Evolutionary conservation across 164 flowering plant genomes (phyloP), one percentile per base, ranked within the genome.

Genomic region (Magnolia sinica): DNA sequence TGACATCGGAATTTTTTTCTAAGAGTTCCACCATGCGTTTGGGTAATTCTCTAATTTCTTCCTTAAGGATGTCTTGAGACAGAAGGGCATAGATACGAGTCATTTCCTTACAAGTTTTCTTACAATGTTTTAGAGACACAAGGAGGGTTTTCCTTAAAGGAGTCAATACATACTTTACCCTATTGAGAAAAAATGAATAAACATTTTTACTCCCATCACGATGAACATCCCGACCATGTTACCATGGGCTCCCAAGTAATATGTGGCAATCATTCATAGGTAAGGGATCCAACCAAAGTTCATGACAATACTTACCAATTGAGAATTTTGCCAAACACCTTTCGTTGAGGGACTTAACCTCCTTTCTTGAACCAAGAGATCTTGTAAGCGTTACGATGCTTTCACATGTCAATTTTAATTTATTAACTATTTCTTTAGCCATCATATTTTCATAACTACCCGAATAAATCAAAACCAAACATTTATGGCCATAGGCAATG

Each of bases 401-500:
- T 20, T 76, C 24, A 50, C 22, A 11, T 11, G 22, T 18, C n/a
- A 67, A 51, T 13, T 67, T 27, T 13, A 75, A 22, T 11, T 75
- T 75, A 27, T 66, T 64, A 18, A 75, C 50, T 71, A 75, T 65
- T 16, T 50, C 64, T 51, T 45, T 7, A n/a, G 73, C 51, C 16
- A 76, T 73, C 52, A 70, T 58, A 22, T 55, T 71, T 19, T 76
- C 63, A 49, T 49, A 70, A 64, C 78, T 76, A 9, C 74, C 29
- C 29, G 2, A 27, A 27, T 27, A 27, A 27, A 27, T 27, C 29
- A 27, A 27, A 27, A 27, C 29, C 29, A 27, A 27, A 27, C 29
- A 27, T 27, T 27, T 27, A 27, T 27, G 29, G 29, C 29, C 29
- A 27, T 70, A 22, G 13, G 74, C 37, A 0, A 63, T 71, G 55